A percentile compares a stretch with the other conserved stretches of the same genome.
Evolutionary conservation across 768 basidiomycete species (phyloP).

Genomic region (Pleurotus eryngii): DNA sequence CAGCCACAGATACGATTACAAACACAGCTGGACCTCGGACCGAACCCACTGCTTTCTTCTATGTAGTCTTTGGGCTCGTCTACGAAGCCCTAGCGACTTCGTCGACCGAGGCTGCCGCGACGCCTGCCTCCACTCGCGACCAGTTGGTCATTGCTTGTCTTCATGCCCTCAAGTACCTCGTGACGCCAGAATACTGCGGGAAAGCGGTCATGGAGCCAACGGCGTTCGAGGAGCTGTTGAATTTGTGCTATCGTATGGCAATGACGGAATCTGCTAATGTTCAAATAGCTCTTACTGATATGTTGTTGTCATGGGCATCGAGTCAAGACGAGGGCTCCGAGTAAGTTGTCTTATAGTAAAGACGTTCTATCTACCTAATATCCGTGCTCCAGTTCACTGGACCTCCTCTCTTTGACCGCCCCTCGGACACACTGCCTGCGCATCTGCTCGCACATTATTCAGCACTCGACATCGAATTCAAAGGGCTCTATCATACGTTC

Average conservation of each 20-base stretch:
- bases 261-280: conserved; percentile 78
- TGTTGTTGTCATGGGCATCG: conserved; percentile 57
- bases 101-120: conserved; percentile 51
- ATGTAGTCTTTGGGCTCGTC: conserved; percentile 87
- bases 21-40: conserved; percentile 30
- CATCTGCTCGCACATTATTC: conserved; percentile 79
- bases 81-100: conserved; percentile 80
- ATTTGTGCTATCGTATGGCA: conserved; percentile 84
- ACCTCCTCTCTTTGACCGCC: conserved; percentile 40
- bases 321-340: conserved; percentile 26
- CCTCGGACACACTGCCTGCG: conserved; percentile 69
- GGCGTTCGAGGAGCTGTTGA: conserved; percentile 87
- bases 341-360: conserved; percentile 13
- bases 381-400: conserved; percentile 21
- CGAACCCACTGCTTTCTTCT: conserved; percentile 82
- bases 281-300: conserved; percentile 70
- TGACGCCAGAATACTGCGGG: conserved; percentile 78
- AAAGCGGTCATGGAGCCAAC: conserved; percentile 75
- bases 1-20: conserved; percentile 16
- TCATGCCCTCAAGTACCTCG: conserved; percentile 75
- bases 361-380: neutral
- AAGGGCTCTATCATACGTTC: conserved; percentile 52
- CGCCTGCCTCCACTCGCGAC: conserved; percentile 36
- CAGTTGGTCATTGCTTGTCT: conserved; percentile 59
- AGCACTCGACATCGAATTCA: conserved; percentile 61